A percentile compares a stretch with the other conserved stretches of the same genome.
Evolutionary conservation across 805 yeast genomes (phyloP).

Genomic region (Limtongozyma cylindracea): DNA sequence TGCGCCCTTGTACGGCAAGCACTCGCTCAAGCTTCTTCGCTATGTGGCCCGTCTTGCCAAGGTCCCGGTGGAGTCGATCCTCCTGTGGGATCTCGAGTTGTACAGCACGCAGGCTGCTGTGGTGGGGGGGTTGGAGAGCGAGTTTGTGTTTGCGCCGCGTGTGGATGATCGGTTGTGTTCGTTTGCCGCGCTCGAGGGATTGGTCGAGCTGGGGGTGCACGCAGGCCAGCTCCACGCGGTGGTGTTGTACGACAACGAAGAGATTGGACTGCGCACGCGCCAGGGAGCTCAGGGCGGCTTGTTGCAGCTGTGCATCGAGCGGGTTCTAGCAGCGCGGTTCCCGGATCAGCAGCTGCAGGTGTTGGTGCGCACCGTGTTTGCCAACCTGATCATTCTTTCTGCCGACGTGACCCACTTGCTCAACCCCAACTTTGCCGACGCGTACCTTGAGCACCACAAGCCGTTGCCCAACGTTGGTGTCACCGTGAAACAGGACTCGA

Average conservation of each 20-base stretch:
- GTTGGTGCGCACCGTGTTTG: slow-evolving; percentile 1
- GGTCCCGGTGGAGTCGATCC: slow-evolving; percentile 5
- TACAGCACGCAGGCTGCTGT: slow-evolving; percentile 11
- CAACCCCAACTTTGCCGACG: slow-evolving; percentile 13
- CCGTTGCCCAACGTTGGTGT: slow-evolving; percentile 15
- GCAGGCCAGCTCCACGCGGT: not conserved
- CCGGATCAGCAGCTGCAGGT: slow-evolving; percentile 1
- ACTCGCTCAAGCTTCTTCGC: slow-evolving; percentile 9
- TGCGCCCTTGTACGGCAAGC: slow-evolving; percentile 7
- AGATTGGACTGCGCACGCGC: slow-evolving; percentile 13
- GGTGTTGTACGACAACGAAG: slow-evolving; percentile 6
- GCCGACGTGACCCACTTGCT: slow-evolving; percentile 18
- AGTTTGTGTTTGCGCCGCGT: slow-evolving; percentile 13
- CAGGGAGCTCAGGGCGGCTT: slow-evolving; percentile 15
- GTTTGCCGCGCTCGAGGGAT: slow-evolving; percentile 10
- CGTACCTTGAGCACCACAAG: slow-evolving; percentile 8
- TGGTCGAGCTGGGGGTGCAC: slow-evolving; percentile 3
- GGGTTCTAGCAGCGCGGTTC: slow-evolving; percentile 1
- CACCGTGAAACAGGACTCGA: slow-evolving; percentile 11
- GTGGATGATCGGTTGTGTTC: slow-evolving; percentile 17
- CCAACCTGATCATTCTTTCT: slow-evolving; percentile 11
- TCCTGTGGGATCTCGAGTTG: slow-evolving; percentile 11
- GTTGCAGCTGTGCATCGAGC: slow-evolving; percentile 4
- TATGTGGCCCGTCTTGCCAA: slow-evolving; percentile 7
- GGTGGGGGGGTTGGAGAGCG: slow-evolving; percentile 11